Evolutionary conservation across 495 filamentous ascomycete genomes (phyloP).

Genomic region (Apiosordaria backusii): DNA sequence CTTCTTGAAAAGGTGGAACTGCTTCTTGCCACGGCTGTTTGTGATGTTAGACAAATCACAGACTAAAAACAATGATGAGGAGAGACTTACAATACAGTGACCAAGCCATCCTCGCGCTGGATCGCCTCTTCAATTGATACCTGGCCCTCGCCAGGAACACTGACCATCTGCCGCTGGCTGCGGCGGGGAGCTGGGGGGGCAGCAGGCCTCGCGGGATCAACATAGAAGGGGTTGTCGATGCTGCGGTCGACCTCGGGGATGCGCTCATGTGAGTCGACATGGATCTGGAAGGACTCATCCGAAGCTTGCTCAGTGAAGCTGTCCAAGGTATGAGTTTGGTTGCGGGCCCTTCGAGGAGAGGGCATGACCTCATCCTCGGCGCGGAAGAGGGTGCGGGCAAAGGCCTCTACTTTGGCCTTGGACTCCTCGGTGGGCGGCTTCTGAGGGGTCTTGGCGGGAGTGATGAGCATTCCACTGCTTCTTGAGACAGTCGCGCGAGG

Average conservation of each 20-base stretch:
- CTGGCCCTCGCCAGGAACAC: constrained; percentile 51
- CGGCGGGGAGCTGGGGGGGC: constrained; percentile 30
- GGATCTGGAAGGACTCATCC: constrained; percentile 69
- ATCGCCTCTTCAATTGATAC: constrained; percentile 60
- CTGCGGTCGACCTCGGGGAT: constrained; percentile 66
- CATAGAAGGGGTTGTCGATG: constrained; percentile 74
- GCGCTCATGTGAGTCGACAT: constrained; percentile 83
- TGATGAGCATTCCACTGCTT: constrained; percentile 64
- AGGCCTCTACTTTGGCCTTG: constrained; percentile 54
- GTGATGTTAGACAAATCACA: constrained; percentile 20
- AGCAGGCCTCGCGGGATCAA: constrained; percentile 33
- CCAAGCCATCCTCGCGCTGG: constrained; percentile 69
- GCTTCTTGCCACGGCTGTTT: constrained; percentile 80
- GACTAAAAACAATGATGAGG: not conserved
- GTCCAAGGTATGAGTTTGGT: constrained; percentile 60
- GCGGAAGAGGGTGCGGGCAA: constrained; percentile 74
- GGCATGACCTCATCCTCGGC: constrained; percentile 55
- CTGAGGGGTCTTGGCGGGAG: constrained; percentile 84
- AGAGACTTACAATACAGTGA: constrained; percentile 78
- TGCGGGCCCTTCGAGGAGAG: constrained; percentile 53
- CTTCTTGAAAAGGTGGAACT: constrained; percentile 65
- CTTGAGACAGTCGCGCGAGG: constrained; percentile 8
- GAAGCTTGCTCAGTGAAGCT: constrained; percentile 58
- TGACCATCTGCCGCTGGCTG: constrained; percentile 45
- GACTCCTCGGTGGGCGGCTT: constrained; percentile 57